phyloP scores from a whole-genome alignment of 257 asterid genomes.

The Gynochthodes officinalis region DNA sequence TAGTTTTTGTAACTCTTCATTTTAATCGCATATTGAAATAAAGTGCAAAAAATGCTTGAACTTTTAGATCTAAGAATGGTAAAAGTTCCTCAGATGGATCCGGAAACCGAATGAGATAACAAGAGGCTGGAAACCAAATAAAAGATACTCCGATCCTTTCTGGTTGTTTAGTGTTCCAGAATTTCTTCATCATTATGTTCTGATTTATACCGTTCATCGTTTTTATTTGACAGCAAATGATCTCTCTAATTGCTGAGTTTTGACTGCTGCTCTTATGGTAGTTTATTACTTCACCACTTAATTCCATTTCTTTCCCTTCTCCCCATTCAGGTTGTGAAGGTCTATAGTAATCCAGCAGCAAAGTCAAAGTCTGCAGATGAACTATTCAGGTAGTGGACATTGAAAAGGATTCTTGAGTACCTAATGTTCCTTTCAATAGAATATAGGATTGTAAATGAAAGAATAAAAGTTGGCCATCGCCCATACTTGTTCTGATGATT shows the following conservation, averaged over 20 bases:
- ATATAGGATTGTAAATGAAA: background rate
- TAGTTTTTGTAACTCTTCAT: background rate
- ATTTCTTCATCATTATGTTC: background rate
- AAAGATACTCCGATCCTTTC: too few relatives aligned
- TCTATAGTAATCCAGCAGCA: slow-evolving; percentile 79
- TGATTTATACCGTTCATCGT: background rate
- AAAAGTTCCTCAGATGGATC: too few relatives aligned
- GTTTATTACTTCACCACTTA: background rate
- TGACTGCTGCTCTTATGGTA: background rate
- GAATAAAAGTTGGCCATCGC: too few relatives aligned
- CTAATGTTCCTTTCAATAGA: background rate
- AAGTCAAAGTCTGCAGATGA: slow-evolving; percentile 50
- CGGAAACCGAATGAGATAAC: too few relatives aligned
- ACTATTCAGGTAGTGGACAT: slow-evolving; percentile 53
- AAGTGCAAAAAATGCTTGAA: too few relatives aligned
- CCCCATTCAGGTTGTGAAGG: slow-evolving; percentile 71
- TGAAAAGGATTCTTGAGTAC: background rate
- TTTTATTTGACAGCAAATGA: background rate
- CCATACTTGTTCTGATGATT: background rate
- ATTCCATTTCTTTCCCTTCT: background rate
- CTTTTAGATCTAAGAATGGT: too few relatives aligned
- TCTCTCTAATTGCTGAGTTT: background rate
- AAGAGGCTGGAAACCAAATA: too few relatives aligned
- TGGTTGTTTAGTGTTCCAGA: background rate
- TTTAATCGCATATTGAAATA: background rate